Percentiles rank a stretch among this genome's conserved stretches.
Evolutionary conservation across 371 early-diverging fungal genomes (phyloP).

Genomic region (Mucor piriformis): DNA sequence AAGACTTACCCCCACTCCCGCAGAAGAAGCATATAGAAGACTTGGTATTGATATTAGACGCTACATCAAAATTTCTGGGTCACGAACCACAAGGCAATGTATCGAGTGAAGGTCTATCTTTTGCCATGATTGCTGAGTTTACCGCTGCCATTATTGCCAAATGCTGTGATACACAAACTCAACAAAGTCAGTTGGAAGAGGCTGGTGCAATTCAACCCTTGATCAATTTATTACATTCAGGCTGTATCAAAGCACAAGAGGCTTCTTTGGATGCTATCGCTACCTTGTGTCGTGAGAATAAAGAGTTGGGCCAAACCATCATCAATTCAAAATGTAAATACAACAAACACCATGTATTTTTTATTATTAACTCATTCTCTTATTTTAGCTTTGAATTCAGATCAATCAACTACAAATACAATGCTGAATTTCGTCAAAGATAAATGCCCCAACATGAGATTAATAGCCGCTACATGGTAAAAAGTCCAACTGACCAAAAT

Average conservation of each 20-base stretch:
- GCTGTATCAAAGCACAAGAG: conserved; percentile 71
- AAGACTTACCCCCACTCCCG: neutral
- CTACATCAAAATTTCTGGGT: conserved; percentile 27
- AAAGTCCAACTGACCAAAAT: neutral
- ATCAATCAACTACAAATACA: conserved; percentile 45
- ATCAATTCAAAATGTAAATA: conserved; percentile 54
- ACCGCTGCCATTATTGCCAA: conserved; percentile 70
- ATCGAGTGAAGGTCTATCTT: conserved; percentile 48
- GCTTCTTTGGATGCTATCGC: conserved; percentile 81
- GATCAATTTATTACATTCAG: conserved; percentile 61
- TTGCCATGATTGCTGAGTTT: conserved; percentile 69
- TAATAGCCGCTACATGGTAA: conserved; percentile 75
- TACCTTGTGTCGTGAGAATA: conserved; percentile 67
- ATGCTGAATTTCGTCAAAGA: conserved; percentile 68
- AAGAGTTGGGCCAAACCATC: conserved; percentile 53
- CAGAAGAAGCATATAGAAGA: conserved; percentile 47
- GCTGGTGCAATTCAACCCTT: conserved; percentile 66
- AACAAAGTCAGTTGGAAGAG: conserved; percentile 62
- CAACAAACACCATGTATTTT: neutral
- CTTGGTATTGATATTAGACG: conserved; percentile 37
- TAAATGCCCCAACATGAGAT: conserved; percentile 66
- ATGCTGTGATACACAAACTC: conserved; percentile 63
- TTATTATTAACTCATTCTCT: neutral
- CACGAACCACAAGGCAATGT: conserved; percentile 27
- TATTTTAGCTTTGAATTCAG: conserved; percentile 28